Evolutionary conservation across 805 yeast species (phyloP), one percentile per base, ranked within the genome.

Genomic region (Candida namnaoensis): DNA sequence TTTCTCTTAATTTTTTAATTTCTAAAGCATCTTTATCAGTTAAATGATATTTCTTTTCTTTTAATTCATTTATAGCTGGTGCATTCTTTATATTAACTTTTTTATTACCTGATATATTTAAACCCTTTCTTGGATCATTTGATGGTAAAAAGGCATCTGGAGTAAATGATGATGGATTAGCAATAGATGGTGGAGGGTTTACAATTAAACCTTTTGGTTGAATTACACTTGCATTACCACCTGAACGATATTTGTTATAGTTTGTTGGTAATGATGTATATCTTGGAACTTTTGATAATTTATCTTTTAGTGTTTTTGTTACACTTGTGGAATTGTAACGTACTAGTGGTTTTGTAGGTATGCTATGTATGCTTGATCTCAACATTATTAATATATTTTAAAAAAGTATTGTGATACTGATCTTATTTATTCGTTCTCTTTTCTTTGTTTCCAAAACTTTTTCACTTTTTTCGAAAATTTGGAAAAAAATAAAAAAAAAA

Each of bases 61-160:
- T 19, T 19, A 19, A 30, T 42, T 26, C 44, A 36, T 60, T 60
- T 46, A 72, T 63, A 35, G 72, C 48, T 10, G 74, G 73, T 11
- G 62, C 66, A 33, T 58, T 53, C 14, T 45, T 43, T 28, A 49
- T 47, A 15, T 42, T 51, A 24, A 56, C 61, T 9, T 48, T 54
- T 35, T 43, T 45, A 25, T 47, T 47, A 23, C 59, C 57, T 9
- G 61, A 53, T 32, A 60, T 48, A 27, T 49, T 50, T 10, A 69
- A 50, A 3, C 58, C 62, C 41, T 69, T 67, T 49, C 93, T 72
- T 36, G 78, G 76, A 54, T 84, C 87, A 35, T 59, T 61, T 6
- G 62, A 48, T 10, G 93, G 88, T 43, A 86, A 59, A 57, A 86
- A 86, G 3, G 80, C 77, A 40, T 69, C 69, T 14, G 95, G 95